Conservation (phyloP, 2,329 filamentous ascomycete species). For the Fusarium hostae region DNA sequence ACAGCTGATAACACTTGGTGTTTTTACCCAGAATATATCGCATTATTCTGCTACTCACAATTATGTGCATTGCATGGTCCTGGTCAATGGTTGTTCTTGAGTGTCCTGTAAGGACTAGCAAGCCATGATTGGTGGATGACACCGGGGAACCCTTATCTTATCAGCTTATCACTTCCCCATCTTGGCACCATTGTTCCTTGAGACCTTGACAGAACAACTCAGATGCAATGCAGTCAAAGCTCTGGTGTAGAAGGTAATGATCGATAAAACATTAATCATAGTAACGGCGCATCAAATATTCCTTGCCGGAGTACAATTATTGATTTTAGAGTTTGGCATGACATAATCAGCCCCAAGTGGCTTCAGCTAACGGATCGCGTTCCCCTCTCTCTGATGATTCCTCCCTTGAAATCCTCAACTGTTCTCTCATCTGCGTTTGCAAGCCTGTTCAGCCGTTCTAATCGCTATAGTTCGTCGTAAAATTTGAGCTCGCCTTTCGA, state of each 20-base stretch:
- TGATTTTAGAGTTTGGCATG: background rate
- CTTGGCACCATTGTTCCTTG: background rate
- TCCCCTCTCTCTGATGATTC: background rate
- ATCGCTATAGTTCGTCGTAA: rapidly evolving
- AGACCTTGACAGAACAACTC: background rate
- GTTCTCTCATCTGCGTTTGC: rapidly evolving
- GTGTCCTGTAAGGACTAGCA: too few species aligned
- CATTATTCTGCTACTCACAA: rapidly evolving
- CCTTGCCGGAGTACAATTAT: background rate
- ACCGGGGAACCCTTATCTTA: background rate
- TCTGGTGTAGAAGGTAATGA: rapidly evolving
- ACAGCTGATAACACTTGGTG: rapidly evolving
- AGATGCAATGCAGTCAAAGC: rapidly evolving
- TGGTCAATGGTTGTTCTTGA: background rate
- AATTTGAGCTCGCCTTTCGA: rapidly evolving
- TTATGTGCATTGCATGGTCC: background rate
- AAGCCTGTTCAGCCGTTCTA: background rate
- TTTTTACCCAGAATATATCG: rapidly evolving
- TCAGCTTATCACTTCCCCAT: background rate
- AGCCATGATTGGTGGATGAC: background rate
- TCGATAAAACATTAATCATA: rapidly evolving
- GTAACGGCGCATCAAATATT: rapidly evolving
- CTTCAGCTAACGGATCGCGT: background rate
- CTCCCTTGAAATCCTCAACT: background rate
- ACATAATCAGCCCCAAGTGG: background rate